These are phyloP conservation scores for Tuber microsphaerosporum DNA, from an alignment of 495 filamentous ascomycete genomes.

Conservation along the genomic window DNA sequence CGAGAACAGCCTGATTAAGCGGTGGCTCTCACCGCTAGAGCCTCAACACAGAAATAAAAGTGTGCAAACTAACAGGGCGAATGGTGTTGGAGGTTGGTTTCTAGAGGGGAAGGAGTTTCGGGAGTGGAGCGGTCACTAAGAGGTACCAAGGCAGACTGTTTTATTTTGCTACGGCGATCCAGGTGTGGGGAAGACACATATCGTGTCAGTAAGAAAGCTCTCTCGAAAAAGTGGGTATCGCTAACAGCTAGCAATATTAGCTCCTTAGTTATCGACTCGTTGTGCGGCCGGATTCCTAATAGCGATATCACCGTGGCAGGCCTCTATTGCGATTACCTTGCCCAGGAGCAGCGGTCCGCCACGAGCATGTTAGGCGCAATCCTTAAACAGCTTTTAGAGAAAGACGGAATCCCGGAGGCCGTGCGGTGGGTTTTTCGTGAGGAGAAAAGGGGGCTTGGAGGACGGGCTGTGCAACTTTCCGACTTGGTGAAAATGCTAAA, in stretches of 20 bases:
- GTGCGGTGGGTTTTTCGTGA: neutral
- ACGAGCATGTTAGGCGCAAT: neutral
- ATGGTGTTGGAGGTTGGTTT: neutral
- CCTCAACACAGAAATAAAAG: neutral
- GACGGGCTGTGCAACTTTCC: neutral
- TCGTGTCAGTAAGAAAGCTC: neutral
- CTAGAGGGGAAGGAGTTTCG: neutral
- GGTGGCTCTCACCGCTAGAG: neutral
- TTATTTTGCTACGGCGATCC: neutral
- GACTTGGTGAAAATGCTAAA: neutral
- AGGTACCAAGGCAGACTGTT: neutral
- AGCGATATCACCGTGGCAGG: too few relatives aligned
- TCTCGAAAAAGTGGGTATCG: neutral
- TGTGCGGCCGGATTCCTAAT: neutral
- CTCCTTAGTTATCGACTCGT: neutral
- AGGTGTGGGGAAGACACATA: neutral
- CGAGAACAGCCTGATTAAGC: neutral
- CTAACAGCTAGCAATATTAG: neutral
- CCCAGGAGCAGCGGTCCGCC: neutral
- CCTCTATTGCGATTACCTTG: neutral
- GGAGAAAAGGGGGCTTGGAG: neutral
- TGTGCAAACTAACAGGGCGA: neutral
- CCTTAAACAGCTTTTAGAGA: neutral
- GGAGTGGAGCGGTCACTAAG: too few relatives aligned
- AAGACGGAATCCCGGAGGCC: neutral